phyloP scores from a whole-genome alignment of 345 rosid genomes.

The Brassica incana region DNA sequence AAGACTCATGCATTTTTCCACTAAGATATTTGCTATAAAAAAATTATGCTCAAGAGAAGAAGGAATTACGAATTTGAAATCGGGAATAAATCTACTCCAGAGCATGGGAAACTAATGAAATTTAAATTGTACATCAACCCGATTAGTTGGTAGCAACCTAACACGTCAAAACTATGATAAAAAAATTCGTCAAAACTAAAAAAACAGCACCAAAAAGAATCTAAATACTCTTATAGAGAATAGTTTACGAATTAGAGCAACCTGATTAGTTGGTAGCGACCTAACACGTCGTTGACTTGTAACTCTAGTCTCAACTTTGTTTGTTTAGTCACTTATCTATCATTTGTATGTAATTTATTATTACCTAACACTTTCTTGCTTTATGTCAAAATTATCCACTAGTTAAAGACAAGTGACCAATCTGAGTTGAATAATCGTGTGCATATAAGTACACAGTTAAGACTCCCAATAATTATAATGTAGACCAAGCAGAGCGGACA shows the following conservation, averaged over 20 bases:
- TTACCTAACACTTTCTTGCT: slow-evolving; percentile 12
- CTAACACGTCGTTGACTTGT: slow-evolving; percentile 18
- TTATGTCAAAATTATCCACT: slow-evolving; percentile 5
- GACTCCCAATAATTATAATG: not conserved
- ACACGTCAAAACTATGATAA: not conserved
- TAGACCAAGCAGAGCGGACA: not conserved
- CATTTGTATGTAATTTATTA: not conserved
- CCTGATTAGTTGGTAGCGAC: slow-evolving; percentile 32
- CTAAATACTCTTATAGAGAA: not conserved
- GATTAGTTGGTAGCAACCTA: slow-evolving; percentile 29
- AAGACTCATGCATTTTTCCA: not conserved
- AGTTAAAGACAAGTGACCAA: not conserved
- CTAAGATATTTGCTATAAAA: not conserved
- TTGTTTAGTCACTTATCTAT: not conserved
- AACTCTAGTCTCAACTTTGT: not conserved
- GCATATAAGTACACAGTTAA: not conserved
- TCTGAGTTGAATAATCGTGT: not conserved
- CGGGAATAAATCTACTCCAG: not conserved
- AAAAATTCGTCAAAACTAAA: not conserved
- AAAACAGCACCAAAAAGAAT: not conserved
- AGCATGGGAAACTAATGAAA: not conserved
- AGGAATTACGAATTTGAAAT: not conserved
- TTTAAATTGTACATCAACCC: slow-evolving; percentile 16
- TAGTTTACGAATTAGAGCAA: slow-evolving; percentile 8
- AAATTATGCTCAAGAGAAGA: not conserved